phyloP scores from a whole-genome alignment of 148 eudicot species.

The Drosera capensis region DNA sequence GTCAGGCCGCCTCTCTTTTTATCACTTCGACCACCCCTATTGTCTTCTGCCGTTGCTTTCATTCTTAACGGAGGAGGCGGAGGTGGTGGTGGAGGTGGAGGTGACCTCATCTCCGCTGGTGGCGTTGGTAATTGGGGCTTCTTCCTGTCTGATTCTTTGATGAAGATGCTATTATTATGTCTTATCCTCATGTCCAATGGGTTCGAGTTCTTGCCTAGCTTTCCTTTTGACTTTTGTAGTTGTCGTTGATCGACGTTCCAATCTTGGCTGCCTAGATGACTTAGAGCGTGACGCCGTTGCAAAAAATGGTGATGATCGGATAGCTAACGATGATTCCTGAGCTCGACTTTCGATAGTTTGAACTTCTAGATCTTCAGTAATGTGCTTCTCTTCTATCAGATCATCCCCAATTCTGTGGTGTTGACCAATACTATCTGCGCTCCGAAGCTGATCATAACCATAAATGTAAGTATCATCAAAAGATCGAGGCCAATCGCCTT shows the following conservation, averaged over 20 bases:
- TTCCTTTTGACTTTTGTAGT: conserved; percentile 7
- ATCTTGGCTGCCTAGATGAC: conserved; percentile 15
- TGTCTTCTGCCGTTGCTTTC: conserved; percentile 3
- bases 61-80: conserved; percentile 14
- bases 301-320: conserved; percentile 2
- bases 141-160: conserved; percentile 2
- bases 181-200: conserved; percentile 3
- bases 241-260: conserved; percentile 10
- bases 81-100: conserved; percentile 19
- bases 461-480: conserved; percentile 44
- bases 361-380: no score
- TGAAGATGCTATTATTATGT: conserved; percentile 4
- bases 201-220: conserved; percentile 11
- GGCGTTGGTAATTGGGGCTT: conserved; percentile 6
- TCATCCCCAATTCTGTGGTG: neutral
- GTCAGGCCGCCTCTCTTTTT: conserved; percentile 21
- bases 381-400: conserved; percentile 12
- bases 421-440: neutral
- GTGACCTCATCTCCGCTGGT: conserved; percentile 21
- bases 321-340: neutral
- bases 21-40: conserved; percentile 19
- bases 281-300: conserved; percentile 5
- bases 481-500: conserved; percentile 33
- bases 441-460: conserved; percentile 14
- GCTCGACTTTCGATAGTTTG: no score